Evolutionary conservation across 208 protist species (phyloP).

Genomic region (Leishmania aethiopica): DNA sequence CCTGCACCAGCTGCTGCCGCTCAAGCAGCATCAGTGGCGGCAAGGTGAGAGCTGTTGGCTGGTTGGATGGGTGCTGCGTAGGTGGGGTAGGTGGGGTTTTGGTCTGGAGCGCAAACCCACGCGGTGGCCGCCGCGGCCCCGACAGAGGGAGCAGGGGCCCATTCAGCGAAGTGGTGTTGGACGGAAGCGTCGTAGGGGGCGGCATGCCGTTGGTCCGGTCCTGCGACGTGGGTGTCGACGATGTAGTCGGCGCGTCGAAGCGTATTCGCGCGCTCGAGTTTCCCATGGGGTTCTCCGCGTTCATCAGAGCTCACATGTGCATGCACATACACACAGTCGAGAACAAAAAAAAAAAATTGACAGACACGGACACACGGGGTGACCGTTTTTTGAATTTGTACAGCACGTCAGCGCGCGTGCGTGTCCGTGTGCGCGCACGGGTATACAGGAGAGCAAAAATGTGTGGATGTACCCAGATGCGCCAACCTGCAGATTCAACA

Average conservation of each 20-base stretch:
- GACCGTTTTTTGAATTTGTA: background rate
- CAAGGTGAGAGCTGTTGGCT: background rate
- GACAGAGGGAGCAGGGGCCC: background rate
- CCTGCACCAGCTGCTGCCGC: background rate
- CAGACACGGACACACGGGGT: no score
- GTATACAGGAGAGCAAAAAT: background rate
- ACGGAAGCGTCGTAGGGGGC: background rate
- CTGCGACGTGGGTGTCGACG: background rate
- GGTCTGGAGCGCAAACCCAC: background rate
- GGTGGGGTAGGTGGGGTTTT: background rate
- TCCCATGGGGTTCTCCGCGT: background rate
- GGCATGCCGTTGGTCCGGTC: background rate
- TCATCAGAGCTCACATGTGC: background rate
- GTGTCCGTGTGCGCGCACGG: background rate
- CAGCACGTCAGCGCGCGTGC: background rate
- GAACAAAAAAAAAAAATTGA: background rate
- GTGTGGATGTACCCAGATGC: background rate
- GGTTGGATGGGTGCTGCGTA: background rate
- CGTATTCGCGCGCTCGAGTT: background rate
- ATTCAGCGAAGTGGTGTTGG: background rate
- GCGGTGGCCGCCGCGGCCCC: background rate
- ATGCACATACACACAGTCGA: background rate
- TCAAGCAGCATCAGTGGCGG: background rate
- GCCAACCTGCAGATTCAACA: background rate
- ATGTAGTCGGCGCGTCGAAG: background rate